Conservation (phyloP, 768 basidiomycete species). For the Mycena rosella region DNA sequence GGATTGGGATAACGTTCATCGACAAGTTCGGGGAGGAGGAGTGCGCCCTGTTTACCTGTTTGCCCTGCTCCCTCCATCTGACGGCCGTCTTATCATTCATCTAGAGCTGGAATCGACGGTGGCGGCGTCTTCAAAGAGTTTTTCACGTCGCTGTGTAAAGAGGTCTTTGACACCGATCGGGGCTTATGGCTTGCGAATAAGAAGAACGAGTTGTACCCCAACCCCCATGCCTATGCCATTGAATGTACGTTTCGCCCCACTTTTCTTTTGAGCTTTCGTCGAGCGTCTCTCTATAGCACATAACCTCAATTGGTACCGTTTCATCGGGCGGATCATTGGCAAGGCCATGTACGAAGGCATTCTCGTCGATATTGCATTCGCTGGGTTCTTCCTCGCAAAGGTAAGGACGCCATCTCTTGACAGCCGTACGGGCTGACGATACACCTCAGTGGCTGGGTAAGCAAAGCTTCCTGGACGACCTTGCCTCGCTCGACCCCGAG, state of each 20-base stretch:
- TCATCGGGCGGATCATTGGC: constrained; percentile 93
- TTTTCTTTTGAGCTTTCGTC: constrained; percentile 1
- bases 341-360: constrained; percentile 98
- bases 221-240: constrained; percentile 91
- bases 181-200: constrained; percentile 94
- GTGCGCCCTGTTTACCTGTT: constrained; percentile 58
- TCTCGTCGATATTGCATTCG: constrained; percentile 94
- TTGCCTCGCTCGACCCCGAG: constrained; percentile 91
- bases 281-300: constrained; percentile 62
- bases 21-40: constrained; percentile 91
- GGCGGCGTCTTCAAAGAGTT: constrained; percentile 99
- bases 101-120: constrained; percentile 92
- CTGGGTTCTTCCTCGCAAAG: constrained; percentile 94
- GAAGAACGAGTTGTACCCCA: constrained; percentile 96
- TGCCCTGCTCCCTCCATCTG: background rate
- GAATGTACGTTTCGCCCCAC: constrained; percentile 70
- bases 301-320: constrained; percentile 91
- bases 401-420: constrained; percentile 48
- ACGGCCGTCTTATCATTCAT: constrained; percentile 21
- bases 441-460: constrained; percentile 84
- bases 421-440: constrained; percentile 4
- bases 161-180: constrained; percentile 94
- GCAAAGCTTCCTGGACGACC: constrained; percentile 93
- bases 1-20: constrained; percentile 90
- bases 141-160: constrained; percentile 90